phyloP scores from a whole-genome alignment of 805 yeast species.

The fission yeast (Schizosaccharomyces pombe) region DNA sequence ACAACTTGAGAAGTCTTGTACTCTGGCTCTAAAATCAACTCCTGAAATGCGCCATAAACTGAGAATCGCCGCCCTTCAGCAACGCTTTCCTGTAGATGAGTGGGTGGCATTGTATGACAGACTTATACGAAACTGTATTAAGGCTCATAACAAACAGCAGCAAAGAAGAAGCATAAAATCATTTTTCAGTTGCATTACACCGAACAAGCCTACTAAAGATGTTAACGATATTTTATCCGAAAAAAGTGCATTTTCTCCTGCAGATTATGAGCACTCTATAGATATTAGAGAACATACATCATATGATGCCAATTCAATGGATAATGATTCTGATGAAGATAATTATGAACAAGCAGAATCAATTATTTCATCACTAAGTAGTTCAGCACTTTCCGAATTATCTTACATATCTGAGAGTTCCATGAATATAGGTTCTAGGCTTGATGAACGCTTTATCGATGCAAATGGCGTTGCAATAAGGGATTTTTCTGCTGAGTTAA shows the following conservation, averaged over 20 bases:
- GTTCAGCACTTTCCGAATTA: background rate
- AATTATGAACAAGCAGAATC: background rate
- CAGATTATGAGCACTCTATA: too few species aligned
- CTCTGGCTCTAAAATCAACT: background rate
- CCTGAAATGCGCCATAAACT: background rate
- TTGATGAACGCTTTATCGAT: background rate
- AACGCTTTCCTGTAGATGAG: conserved; percentile 4
- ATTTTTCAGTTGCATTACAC: too few species aligned
- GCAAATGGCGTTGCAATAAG: background rate
- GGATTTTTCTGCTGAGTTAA: background rate
- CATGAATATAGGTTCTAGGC: background rate
- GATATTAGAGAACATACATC: too few species aligned
- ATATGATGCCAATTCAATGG: background rate
- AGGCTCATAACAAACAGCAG: background rate
- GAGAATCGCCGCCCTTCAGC: background rate
- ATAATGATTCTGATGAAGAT: too few species aligned
- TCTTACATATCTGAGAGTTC: background rate
- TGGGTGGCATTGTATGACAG: background rate
- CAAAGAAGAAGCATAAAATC: background rate
- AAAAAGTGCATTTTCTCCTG: background rate
- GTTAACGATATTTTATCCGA: background rate
- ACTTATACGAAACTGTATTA: background rate
- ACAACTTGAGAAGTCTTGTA: conserved; percentile 1
- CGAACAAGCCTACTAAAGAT: background rate
- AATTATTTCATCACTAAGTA: background rate